phyloP scores from a whole-genome alignment of 1,284 basidiomycete genomes.

The Tremellales sp. region DNA sequence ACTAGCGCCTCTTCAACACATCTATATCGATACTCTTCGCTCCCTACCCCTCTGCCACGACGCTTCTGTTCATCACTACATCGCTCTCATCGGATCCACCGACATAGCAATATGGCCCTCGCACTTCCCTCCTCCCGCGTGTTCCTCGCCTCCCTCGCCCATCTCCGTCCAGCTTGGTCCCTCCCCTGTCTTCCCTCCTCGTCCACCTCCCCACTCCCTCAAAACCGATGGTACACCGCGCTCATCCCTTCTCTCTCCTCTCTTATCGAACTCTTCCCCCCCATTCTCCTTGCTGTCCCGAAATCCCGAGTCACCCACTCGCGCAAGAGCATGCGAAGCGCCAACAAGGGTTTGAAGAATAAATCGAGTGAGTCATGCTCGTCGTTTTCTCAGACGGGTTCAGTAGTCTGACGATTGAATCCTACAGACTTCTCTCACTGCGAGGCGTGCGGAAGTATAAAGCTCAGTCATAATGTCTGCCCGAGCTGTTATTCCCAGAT shows the following conservation, averaged over 20 bases:
- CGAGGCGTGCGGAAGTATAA: slow-evolving; percentile 82
- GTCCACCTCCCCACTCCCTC: slow-evolving; percentile 11
- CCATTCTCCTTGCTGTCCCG: slow-evolving; percentile 85
- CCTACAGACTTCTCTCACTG: slow-evolving; percentile 80
- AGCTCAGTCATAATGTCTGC: slow-evolving; percentile 87
- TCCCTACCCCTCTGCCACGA: no score
- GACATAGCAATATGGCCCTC: no score
- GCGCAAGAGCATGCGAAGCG: slow-evolving; percentile 87
- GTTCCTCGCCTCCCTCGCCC: no score
- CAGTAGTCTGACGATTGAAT: slow-evolving; percentile 3
- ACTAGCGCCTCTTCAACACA: no score
- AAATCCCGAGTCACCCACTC: slow-evolving; percentile 94
- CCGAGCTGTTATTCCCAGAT: slow-evolving; percentile 76
- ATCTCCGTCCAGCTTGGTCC: slow-evolving; percentile 26
- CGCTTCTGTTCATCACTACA: no score
- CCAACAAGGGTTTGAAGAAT: slow-evolving; percentile 93
- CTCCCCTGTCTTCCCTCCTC: slow-evolving; percentile 28
- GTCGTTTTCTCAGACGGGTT: slow-evolving; percentile 5
- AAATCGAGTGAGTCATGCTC: slow-evolving; percentile 67
- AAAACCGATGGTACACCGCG: slow-evolving; percentile 4
- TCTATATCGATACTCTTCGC: no score
- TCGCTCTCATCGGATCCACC: no score
- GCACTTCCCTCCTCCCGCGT: no score
- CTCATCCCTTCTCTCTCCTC: slow-evolving; percentile 47
- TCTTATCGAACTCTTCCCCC: slow-evolving; percentile 76